These are phyloP conservation scores for Niebla homalea DNA, from an alignment of 495 filamentous ascomycete species.

Conservation along the genomic window DNA sequence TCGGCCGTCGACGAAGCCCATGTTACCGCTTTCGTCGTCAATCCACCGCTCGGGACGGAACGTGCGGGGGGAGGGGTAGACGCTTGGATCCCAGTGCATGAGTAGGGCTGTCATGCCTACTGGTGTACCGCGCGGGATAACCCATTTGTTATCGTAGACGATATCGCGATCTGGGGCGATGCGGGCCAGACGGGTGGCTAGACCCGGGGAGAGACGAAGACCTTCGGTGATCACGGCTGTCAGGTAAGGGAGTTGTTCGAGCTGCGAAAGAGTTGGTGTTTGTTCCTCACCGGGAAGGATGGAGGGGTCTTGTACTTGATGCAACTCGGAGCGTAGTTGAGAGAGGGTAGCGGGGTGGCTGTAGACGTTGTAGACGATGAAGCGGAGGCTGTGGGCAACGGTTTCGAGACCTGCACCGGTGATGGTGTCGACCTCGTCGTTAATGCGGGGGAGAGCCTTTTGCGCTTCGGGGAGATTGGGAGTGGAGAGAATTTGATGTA, in stretches of 20 bases:
- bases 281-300: too few relatives aligned
- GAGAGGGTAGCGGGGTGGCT: conserved; percentile 13
- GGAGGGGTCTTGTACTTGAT: not conserved
- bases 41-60: conserved; percentile 17
- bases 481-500: conserved; percentile 19
- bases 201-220: conserved; percentile 21
- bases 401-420: conserved; percentile 20
- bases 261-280: not conserved
- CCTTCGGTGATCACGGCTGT: conserved; percentile 24
- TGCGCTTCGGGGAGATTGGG: conserved; percentile 14
- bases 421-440: conserved; percentile 14
- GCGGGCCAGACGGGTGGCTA: conserved; percentile 9
- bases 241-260: conserved; percentile 26
- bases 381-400: conserved; percentile 15
- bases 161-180: too few relatives aligned
- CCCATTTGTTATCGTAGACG: too few relatives aligned
- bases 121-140: conserved; percentile 5
- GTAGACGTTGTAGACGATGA: conserved; percentile 18
- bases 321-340: too few relatives aligned
- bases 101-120: conserved; percentile 13
- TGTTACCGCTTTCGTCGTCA: not conserved
- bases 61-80: conserved; percentile 7
- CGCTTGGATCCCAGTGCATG: conserved; percentile 5
- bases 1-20: not conserved
- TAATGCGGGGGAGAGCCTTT: conserved; percentile 17